Evolutionary conservation across 1,139 yeast genomes (phyloP).

Genomic region (Candida gigantensis): DNA sequence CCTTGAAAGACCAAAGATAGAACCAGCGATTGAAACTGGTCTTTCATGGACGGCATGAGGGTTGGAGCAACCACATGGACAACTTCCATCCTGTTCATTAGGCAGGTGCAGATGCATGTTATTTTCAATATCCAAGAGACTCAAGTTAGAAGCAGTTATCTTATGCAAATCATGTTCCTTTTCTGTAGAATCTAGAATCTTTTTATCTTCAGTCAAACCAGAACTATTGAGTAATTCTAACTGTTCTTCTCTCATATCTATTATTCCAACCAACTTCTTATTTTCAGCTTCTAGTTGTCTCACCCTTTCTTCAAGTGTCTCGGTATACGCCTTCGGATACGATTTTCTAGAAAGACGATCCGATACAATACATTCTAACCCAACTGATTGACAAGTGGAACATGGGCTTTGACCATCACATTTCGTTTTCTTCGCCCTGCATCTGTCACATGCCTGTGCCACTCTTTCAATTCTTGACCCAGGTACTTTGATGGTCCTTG

Average conservation of each 20-base stretch:
- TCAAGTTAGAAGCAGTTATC: constrained; percentile 21
- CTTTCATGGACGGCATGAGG: constrained; percentile 59
- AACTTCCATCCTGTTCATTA: constrained; percentile 41
- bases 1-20: constrained; percentile 38
- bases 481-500: constrained; percentile 65
- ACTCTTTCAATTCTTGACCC: constrained; percentile 59
- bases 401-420: constrained; percentile 70
- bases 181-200: neutral
- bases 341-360: constrained; percentile 48
- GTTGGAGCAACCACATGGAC: constrained; percentile 57
- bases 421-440: constrained; percentile 76
- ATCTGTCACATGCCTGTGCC: constrained; percentile 87
- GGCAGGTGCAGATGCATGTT: constrained; percentile 25
- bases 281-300: constrained; percentile 48
- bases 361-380: constrained; percentile 47
- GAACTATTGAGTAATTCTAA: constrained; percentile 29
- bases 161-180: constrained; percentile 9
- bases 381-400: constrained; percentile 44
- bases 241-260: constrained; percentile 65
- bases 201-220: constrained; percentile 11
- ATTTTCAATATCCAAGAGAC: constrained; percentile 17
- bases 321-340: constrained; percentile 53
- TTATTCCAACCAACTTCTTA: constrained; percentile 45
- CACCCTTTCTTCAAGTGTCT: constrained; percentile 47
- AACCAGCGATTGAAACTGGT: constrained; percentile 65